Conservation (phyloP, 2,329 filamentous ascomycete genomes). For the Lasiodiplodia sp. region DNA sequence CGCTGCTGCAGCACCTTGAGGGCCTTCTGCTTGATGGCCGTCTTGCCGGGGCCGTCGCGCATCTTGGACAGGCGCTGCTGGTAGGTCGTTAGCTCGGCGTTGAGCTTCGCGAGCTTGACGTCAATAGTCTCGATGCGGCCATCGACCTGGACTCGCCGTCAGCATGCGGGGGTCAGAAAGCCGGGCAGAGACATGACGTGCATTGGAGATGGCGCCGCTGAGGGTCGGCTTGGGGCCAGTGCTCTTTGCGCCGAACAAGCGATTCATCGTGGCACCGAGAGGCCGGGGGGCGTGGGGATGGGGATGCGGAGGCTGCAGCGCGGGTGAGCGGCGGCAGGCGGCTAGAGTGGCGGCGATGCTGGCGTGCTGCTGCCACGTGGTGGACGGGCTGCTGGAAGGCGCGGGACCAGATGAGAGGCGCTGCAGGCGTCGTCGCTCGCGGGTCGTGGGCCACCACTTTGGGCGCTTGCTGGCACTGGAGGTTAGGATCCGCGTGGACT, state of each 20-base stretch:
- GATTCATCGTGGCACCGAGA: conserved; percentile 73
- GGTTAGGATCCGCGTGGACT: conserved; percentile 17
- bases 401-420: conserved; percentile 2
- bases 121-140: conserved; percentile 84
- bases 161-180: conserved; percentile 31
- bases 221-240: conserved; percentile 90
- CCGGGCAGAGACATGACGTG: conserved; percentile 49
- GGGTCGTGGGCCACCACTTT: conserved; percentile 11
- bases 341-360: neutral
- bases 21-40: conserved; percentile 90
- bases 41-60: conserved; percentile 94
- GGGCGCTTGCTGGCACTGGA: conserved; percentile 20
- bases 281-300: neutral
- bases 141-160: conserved; percentile 67
- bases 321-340: neutral
- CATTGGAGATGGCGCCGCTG: conserved; percentile 80
- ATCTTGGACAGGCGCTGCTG: conserved; percentile 88
- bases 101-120: conserved; percentile 91
- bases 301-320: neutral
- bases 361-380: conserved; percentile 15
- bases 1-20: conserved; percentile 92
- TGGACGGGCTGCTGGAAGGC: neutral
- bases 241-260: conserved; percentile 89
- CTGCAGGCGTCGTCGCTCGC: neutral
- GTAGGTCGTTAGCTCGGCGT: conserved; percentile 87